These are phyloP conservation scores for Apiotrichum brassicae DNA, from an alignment of 1,284 basidiomycete genomes.

Conservation along the genomic window DNA sequence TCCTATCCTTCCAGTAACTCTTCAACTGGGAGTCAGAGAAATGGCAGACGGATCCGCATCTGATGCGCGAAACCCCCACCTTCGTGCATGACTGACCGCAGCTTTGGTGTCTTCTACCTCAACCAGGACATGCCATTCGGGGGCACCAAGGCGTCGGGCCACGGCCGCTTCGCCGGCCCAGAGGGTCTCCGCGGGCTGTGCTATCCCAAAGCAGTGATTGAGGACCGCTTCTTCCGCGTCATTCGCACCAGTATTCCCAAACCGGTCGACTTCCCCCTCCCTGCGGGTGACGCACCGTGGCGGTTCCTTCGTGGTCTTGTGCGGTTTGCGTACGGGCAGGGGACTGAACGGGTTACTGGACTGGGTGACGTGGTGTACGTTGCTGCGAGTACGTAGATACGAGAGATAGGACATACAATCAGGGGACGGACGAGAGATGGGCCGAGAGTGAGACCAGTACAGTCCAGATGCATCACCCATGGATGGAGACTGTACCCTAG, in stretches of 20 bases:
- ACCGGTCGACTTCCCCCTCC: slow-evolving; percentile 21
- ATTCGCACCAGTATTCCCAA: slow-evolving; percentile 77
- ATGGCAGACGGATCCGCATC: too few relatives aligned
- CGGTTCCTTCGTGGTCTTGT: slow-evolving; percentile 69
- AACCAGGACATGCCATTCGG: slow-evolving; percentile 94
- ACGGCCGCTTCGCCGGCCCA: slow-evolving; percentile 84
- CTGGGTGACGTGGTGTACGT: slow-evolving; percentile 21
- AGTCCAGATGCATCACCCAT: too few relatives aligned
- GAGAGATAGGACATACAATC: background rate
- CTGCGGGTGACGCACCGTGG: slow-evolving; percentile 50
- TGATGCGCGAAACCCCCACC: too few relatives aligned
- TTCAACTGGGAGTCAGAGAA: too few relatives aligned
- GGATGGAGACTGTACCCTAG: too few relatives aligned
- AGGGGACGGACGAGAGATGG: background rate
- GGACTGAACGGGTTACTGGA: slow-evolving; percentile 26
- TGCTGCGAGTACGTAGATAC: background rate
- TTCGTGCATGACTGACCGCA: slow-evolving; percentile 17
- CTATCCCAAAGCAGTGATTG: slow-evolving; percentile 76
- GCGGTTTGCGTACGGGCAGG: slow-evolving; percentile 64
- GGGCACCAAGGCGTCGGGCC: slow-evolving; percentile 79
- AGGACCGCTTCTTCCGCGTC: slow-evolving; percentile 73
- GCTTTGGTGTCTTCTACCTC: slow-evolving; percentile 78
- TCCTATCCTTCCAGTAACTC: too few relatives aligned
- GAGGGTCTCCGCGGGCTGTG: slow-evolving; percentile 85
- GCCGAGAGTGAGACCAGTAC: too few relatives aligned